Evolutionary conservation across 164 flowering plant genomes (phyloP), one percentile per base, ranked within the genome.

Genomic region (Echeveria elegans): DNA sequence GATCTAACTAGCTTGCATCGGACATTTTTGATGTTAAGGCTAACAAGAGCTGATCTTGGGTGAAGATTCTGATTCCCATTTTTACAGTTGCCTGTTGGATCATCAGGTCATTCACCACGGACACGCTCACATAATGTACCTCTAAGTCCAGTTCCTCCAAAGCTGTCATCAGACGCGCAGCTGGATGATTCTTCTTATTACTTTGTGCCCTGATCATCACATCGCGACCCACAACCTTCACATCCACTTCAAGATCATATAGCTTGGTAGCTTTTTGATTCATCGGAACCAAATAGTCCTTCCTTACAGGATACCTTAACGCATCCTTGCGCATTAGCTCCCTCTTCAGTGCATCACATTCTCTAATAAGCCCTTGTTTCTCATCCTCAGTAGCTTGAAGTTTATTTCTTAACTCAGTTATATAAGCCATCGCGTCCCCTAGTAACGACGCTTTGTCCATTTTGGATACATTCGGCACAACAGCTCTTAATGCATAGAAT

Each of bases 371-470:
- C 0, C 68, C 82, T 24, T 86, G 92, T 60, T 79, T 88, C 1
- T 86, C 89, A 0, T 81, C 73, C 47, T 90, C 92, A 0, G 76
- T 29, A 0, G 41, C 66, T 56, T 83, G 82, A 11, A 90, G 80
- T 79, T 88, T 90, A 0, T 71, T 24, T 38, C 67, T 79, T 7
- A 93, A 81, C 81, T 93, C 98, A 18, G 82, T 82, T 64, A 92
- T 92, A 75, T 88, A 92, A 6, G 88, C 58, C 68, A 90, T 83
- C 14, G 98, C 96, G 67, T 92, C 98, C 0, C 91, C 92, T 1
- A 92, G 86, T 9, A 92, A 86, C 3, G 98, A 92, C 0, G 98
- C 97, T 68, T 92, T 92, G 76, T 92, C 98, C 97, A 90, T 92
- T 64, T 88, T 92, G 10, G 98, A 92, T 12, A 92, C 98, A 69